phyloP scores from a whole-genome alignment of 331 rosid genomes.

The Pyracantha coccinea region DNA sequence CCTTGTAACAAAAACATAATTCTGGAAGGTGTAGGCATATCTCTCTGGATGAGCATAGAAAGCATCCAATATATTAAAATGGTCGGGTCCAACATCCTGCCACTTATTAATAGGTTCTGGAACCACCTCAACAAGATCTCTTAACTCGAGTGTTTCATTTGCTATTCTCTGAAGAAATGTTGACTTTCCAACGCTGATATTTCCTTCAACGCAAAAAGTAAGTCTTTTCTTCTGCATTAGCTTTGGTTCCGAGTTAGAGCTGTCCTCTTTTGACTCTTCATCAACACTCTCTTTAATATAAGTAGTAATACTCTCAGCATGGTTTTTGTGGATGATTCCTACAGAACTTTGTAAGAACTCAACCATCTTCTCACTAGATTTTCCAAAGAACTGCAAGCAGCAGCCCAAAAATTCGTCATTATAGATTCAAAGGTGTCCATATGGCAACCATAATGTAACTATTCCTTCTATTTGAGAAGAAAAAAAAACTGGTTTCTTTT shows the following conservation, averaged over 20 bases:
- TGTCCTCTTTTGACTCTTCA: conserved; percentile 64
- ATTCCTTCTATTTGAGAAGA: not conserved
- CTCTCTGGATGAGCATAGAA: conserved; percentile 95
- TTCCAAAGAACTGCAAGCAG: conserved; percentile 68
- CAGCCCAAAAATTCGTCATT: conserved; percentile 5
- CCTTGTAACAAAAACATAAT: conserved; percentile 92
- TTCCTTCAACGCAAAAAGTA: conserved; percentile 95
- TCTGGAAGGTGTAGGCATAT: conserved; percentile 98
- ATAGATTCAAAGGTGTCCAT: not conserved
- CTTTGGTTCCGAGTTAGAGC: conserved; percentile 33
- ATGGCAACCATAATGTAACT: not conserved
- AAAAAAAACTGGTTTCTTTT: not conserved
- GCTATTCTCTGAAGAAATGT: conserved; percentile 94
- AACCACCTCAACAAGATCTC: conserved; percentile 93
- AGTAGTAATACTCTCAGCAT: conserved; percentile 89
- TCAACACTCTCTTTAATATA: conserved; percentile 84
- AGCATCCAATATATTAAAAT: conserved; percentile 87
- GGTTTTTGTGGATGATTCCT: conserved; percentile 94
- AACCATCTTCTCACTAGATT: conserved; percentile 81
- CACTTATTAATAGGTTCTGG: conserved; percentile 97
- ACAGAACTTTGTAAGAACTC: conserved; percentile 84
- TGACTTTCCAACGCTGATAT: conserved; percentile 91
- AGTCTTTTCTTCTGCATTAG: conserved; percentile 50
- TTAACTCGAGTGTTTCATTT: conserved; percentile 82
- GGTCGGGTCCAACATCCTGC: conserved; percentile 98